phyloP scores from a whole-genome alignment of 139 green algal species.

The Edaphochlamys debaryana region DNA sequence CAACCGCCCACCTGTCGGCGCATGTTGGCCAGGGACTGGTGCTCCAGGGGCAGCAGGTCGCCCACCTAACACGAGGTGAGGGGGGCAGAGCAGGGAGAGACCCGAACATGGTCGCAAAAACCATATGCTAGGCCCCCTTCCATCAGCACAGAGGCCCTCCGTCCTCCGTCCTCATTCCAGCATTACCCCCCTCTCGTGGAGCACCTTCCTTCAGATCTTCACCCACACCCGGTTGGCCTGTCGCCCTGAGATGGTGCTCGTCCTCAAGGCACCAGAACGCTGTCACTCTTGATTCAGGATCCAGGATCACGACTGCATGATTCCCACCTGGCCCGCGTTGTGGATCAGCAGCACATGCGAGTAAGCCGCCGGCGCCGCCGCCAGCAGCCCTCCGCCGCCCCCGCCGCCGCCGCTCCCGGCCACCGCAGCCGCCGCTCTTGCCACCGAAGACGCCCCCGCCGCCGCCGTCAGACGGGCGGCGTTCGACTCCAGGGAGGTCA shows the following conservation, averaged over 20 bases:
- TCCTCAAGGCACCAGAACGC: too few relatives aligned
- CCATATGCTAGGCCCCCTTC: not conserved
- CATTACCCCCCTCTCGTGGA: too few relatives aligned
- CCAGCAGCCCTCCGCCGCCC: not conserved
- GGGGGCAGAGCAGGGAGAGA: not conserved
- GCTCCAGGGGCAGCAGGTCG: conserved; percentile 29
- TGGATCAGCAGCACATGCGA: conserved; percentile 25
- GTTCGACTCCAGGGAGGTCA: not conserved
- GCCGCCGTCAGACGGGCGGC: not conserved
- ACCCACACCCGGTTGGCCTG: too few relatives aligned
- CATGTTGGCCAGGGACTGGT: conserved; percentile 6
- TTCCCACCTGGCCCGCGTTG: conserved; percentile 33
- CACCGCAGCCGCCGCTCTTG: not conserved
- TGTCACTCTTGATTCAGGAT: not conserved
- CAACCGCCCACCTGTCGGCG: conserved; percentile 3
- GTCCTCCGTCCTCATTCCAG: too few relatives aligned
- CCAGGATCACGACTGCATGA: too few relatives aligned
- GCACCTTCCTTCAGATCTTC: too few relatives aligned
- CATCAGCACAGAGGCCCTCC: too few relatives aligned
- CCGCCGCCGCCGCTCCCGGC: not conserved
- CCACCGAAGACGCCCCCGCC: not conserved
- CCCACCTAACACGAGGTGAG: conserved; percentile 7
- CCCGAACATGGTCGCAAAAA: not conserved
- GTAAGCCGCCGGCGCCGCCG: conserved; percentile 3
- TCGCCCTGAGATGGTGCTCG: too few relatives aligned